Percentiles rank a stretch among this genome's conserved stretches.
Evolutionary conservation across 2,329 filamentous ascomycete species (phyloP).

Genomic region (Cytospora leucostoma): DNA sequence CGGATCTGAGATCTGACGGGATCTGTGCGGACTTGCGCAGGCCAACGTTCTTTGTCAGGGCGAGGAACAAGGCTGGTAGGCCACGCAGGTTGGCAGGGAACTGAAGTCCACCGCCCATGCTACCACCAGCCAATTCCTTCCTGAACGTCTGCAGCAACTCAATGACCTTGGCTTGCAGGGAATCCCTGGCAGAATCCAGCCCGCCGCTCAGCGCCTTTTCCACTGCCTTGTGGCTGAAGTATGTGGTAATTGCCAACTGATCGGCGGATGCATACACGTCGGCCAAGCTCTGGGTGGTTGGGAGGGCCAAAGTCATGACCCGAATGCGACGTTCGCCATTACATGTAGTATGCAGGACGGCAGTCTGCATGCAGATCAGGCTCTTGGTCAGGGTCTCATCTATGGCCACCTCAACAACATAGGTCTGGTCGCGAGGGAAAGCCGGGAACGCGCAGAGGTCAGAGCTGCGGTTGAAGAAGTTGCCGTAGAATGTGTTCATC

Average conservation of each 20-base stretch:
- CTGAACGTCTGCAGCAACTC: slow-evolving; percentile 94
- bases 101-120: slow-evolving; percentile 91
- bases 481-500: slow-evolving; percentile 98
- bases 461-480: slow-evolving; percentile 98
- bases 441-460: slow-evolving; percentile 97
- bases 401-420: slow-evolving; percentile 97
- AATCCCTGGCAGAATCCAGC: slow-evolving; percentile 86
- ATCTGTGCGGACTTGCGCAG: slow-evolving; percentile 92
- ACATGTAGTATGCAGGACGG: slow-evolving; percentile 95
- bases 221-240: slow-evolving; percentile 97
- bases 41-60: slow-evolving; percentile 93
- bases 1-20: slow-evolving; percentile 88
- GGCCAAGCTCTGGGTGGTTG: slow-evolving; percentile 86
- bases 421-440: slow-evolving; percentile 95
- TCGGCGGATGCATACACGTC: slow-evolving; percentile 95
- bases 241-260: slow-evolving; percentile 88
- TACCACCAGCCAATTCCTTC: slow-evolving; percentile 94
- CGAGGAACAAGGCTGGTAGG: slow-evolving; percentile 87
- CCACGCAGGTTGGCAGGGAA: slow-evolving; percentile 91
- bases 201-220: slow-evolving; percentile 84
- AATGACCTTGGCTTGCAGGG: slow-evolving; percentile 85
- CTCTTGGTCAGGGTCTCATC: slow-evolving; percentile 92
- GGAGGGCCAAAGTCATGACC: slow-evolving; percentile 89
- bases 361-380: slow-evolving; percentile 88
- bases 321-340: slow-evolving; percentile 95